Evolutionary conservation across 1,284 basidiomycete genomes (phyloP).

Genomic region (Stygiomarasmius scandens): DNA sequence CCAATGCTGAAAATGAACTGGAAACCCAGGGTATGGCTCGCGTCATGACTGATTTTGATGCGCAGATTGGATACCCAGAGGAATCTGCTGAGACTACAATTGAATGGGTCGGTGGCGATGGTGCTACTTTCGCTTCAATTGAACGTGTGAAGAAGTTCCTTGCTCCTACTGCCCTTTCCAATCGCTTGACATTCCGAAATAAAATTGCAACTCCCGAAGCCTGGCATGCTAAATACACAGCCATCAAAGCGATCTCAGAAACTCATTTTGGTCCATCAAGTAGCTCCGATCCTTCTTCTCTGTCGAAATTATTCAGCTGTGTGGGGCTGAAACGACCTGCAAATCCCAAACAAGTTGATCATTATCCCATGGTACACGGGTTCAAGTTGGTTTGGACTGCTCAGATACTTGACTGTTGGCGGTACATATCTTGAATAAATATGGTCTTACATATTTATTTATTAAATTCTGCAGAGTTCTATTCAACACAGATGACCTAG

Average conservation of each 20-base stretch:
- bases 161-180: background rate
- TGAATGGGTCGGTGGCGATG: slow-evolving; percentile 13
- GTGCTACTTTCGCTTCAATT: slow-evolving; percentile 15
- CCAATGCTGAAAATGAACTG: slow-evolving; percentile 17
- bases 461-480: background rate
- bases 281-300: slow-evolving; percentile 10
- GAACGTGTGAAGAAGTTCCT: slow-evolving; percentile 17
- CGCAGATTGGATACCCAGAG: slow-evolving; percentile 17
- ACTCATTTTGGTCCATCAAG: slow-evolving; percentile 16
- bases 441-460: no score
- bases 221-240: slow-evolving; percentile 16
- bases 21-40: slow-evolving; percentile 18
- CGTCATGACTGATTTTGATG: slow-evolving; percentile 12
- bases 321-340: slow-evolving; percentile 7
- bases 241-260: slow-evolving; percentile 3
- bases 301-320: slow-evolving; percentile 8
- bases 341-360: slow-evolving; percentile 4
- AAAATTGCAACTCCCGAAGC: slow-evolving; percentile 12
- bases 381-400: background rate
- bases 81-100: slow-evolving; percentile 5
- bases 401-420: slow-evolving; percentile 2
- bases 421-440: background rate
- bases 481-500: background rate
- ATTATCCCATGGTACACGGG: background rate
- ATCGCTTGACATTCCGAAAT: slow-evolving; percentile 1